These are phyloP conservation scores for Ogataea glucozyma DNA, from an alignment of 805 yeast genomes.

Conservation along the genomic window DNA sequence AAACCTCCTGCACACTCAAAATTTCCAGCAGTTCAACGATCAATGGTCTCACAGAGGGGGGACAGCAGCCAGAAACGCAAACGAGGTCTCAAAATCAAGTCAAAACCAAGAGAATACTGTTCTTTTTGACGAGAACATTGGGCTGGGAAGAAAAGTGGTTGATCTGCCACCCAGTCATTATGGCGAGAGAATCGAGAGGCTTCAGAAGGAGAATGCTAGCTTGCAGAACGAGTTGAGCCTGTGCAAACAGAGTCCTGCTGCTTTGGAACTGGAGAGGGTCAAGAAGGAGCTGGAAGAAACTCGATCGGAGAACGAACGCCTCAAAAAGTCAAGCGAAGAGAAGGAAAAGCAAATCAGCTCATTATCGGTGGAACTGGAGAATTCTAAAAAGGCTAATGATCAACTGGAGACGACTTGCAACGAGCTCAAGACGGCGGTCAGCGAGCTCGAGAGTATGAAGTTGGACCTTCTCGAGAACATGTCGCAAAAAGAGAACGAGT, in stretches of 20 bases:
- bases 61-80: conserved; percentile 14
- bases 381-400: conserved; percentile 16
- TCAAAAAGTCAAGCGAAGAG: too few relatives aligned
- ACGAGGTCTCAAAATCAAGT: not conserved
- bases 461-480: conserved; percentile 66
- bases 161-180: conserved; percentile 33
- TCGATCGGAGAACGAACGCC: too few relatives aligned
- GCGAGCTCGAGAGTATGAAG: conserved; percentile 45
- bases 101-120: conserved; percentile 19
- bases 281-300: too few relatives aligned
- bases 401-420: conserved; percentile 16
- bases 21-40: conserved; percentile 52
- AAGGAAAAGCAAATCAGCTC: too few relatives aligned
- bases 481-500: conserved; percentile 63
- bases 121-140: conserved; percentile 20
- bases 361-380: conserved; percentile 19
- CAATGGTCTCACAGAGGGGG: conserved; percentile 36
- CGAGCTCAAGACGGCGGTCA: conserved; percentile 28
- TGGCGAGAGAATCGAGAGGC: conserved; percentile 24
- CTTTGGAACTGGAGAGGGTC: conserved; percentile 16
- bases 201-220: conserved; percentile 27
- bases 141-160: conserved; percentile 27
- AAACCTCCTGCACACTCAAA: conserved; percentile 72
- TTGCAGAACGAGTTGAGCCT: conserved; percentile 17
- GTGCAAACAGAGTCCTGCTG: conserved; percentile 17